Percentiles rank a stretch among this genome's conserved stretches.
Evolutionary conservation across 495 filamentous ascomycete genomes (phyloP).

Genomic region (Penicillium pulvis): DNA sequence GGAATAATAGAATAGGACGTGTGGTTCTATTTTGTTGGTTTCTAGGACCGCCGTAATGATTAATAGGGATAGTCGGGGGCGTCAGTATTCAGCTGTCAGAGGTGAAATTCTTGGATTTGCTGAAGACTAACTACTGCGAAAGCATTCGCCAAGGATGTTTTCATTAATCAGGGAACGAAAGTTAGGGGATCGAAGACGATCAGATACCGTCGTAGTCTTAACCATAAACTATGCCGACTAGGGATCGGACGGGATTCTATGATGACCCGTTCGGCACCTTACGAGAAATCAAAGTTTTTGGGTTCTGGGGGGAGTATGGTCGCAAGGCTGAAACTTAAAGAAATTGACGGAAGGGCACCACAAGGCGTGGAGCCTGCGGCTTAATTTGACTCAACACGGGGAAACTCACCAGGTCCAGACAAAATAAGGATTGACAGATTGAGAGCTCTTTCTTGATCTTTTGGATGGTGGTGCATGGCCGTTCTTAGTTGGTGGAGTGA

Average conservation of each 20-base stretch:
- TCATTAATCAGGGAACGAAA: conserved; percentile 77
- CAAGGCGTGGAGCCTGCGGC: conserved; percentile 62
- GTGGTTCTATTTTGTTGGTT: conserved; percentile 69
- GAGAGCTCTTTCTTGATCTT: conserved; percentile 58
- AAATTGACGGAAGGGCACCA: conserved; percentile 69
- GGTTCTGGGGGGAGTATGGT: conserved; percentile 74
- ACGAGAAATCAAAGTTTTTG: conserved; percentile 78
- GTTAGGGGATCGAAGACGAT: conserved; percentile 76
- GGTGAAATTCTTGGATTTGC: conserved; percentile 65
- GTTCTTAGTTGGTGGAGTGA: conserved; percentile 70
- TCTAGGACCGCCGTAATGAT: conserved; percentile 70
- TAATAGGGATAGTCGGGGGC: conserved; percentile 70
- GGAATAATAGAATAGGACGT: conserved; percentile 76
- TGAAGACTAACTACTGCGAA: conserved; percentile 74
- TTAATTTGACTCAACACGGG: conserved; percentile 73
- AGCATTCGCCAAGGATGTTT: conserved; percentile 74
- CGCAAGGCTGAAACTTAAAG: conserved; percentile 73
- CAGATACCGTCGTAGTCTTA: conserved; percentile 78
- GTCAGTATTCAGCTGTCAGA: conserved; percentile 72
- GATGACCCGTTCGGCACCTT: conserved; percentile 71
- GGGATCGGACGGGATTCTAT: conserved; percentile 70
- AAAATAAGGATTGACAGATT: conserved; percentile 62
- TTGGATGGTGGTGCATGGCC: conserved; percentile 66
- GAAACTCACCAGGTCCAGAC: conserved; percentile 70
- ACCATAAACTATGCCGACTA: conserved; percentile 76